Evolutionary conservation across 352 stramenopile species (phyloP), one percentile per base, ranked within the genome.

Genomic region (Ophiocytium majus): DNA sequence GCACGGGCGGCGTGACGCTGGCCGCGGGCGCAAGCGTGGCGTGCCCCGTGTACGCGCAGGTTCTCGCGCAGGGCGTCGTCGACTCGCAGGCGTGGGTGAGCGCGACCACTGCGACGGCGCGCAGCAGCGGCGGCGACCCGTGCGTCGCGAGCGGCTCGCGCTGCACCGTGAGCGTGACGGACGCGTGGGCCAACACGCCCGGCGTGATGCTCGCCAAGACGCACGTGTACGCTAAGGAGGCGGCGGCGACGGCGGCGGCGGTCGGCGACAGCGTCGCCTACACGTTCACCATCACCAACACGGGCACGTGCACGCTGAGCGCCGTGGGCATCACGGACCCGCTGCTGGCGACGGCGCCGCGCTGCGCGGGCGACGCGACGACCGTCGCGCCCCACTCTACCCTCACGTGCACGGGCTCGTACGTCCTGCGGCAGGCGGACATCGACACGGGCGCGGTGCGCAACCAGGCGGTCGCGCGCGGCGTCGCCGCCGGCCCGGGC

Each of bases 361-460:
- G 37, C 36, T 79, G 50, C 80, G 50, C 32, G 80, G 78, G 10
- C 80, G 33, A 35, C n/a, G 33, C 79, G 19, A 50, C 31, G 34
- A 80, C 63, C 14, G 66, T 84, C 32, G 63, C 50, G 32, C 80
- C 80, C 63, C 36, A 49, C 32, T 43, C 80, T n/a, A 63, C 36
- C 23, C 35, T 84, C 14, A 80, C 35, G 80, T 84, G 9, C 10
- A 31, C 33, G 32, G 31, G 19, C 19, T 0, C 0, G 17, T 0
- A 33, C 49, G 1, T 10, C 0, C 23, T 1, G 9, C 31, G 28
- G 63, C 80, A 84, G 80, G 33, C 76, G 36, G 80, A 84, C 49
- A 63, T 84, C 64, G 80, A 84, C 36, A 63, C 63, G 34, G 80
- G 80, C 10, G 49, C 66, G n/a, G 10, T 84, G 5, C 63, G 63